Percentiles rank a stretch among this genome's conserved stretches.
phyloP scores from a whole-genome alignment of 2,329 filamentous ascomycete species.

The Hymenoscyphus infarciens region DNA sequence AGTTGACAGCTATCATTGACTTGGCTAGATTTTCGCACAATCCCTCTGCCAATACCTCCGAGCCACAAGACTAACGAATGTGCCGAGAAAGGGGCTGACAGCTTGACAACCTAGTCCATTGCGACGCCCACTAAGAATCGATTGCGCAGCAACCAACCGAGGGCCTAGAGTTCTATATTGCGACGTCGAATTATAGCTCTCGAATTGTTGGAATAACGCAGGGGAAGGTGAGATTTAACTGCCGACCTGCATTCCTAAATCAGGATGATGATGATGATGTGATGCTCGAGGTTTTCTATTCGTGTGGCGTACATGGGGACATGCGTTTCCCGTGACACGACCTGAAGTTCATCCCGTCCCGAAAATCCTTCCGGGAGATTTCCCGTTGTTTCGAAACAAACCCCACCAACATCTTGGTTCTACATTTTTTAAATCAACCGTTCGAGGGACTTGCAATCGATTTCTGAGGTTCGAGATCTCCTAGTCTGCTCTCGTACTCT shows the following conservation, averaged over 20 bases:
- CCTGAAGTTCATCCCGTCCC: neutral
- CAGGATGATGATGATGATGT: neutral
- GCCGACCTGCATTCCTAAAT: neutral
- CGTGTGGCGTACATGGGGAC: neutral
- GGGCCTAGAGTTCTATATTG: neutral
- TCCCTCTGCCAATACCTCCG: neutral
- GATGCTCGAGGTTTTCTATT: neutral
- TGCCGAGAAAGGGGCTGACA: neutral
- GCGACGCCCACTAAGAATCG: neutral
- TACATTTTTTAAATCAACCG: neutral
- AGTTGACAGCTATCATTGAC: neutral
- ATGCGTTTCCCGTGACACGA: neutral
- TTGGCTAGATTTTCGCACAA: neutral
- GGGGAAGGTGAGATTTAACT: neutral
- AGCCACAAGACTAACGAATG: neutral
- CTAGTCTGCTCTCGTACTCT: no score
- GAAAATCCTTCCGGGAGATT: neutral
- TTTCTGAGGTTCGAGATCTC: neutral
- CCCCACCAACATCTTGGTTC: neutral
- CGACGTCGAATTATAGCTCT: neutral
- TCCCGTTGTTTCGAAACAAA: slow-evolving; percentile 1
- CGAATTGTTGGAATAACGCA: neutral
- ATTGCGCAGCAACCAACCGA: neutral
- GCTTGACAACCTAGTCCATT: neutral
- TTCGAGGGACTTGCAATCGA: neutral